Conservation (phyloP, 164 flowering plant species). For the Piper betle region DNA sequence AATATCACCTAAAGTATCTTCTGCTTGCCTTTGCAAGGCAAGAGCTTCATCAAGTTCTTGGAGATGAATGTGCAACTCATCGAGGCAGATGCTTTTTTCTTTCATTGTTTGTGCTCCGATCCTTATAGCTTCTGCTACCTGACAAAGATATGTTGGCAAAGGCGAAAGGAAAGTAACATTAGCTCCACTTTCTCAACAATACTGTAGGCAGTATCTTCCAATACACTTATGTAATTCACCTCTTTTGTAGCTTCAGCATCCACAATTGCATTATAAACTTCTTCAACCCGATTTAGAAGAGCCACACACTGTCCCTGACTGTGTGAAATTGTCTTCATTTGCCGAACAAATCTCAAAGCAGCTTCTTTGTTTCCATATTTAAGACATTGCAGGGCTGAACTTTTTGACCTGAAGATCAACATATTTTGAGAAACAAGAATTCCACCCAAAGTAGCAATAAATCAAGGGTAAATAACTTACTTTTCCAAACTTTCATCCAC, state of each 20-base stretch:
- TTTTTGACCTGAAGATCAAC: conserved; percentile 38
- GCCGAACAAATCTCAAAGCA: conserved; percentile 54
- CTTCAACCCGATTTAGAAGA: conserved; percentile 66
- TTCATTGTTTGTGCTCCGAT: conserved; percentile 65
- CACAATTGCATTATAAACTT: conserved; percentile 47
- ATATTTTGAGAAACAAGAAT: not conserved
- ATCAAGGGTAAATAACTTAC: conserved; percentile 5
- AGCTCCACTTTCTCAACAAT: not conserved
- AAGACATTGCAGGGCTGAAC: conserved; percentile 43
- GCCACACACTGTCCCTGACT: conserved; percentile 55
- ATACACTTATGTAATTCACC: conserved; percentile 19
- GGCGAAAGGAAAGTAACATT: not conserved
- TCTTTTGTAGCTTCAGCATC: conserved; percentile 75
- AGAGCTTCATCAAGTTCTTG: conserved; percentile 57
- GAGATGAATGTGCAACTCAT: conserved; percentile 54
- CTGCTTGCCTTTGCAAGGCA: conserved; percentile 56
- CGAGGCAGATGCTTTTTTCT: conserved; percentile 43
- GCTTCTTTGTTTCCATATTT: conserved; percentile 46
- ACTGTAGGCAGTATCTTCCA: not conserved
- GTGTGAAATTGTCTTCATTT: conserved; percentile 42
- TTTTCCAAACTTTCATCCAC: conserved; percentile 65
- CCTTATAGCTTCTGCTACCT: conserved; percentile 83
- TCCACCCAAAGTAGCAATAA: not conserved
- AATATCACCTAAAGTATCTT: conserved; percentile 57
- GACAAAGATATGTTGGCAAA: conserved; percentile 5